phyloP scores from a whole-genome alignment of 225 moss, liverwort and hornwort genomes.

The Pseudoscleropodium purum region DNA sequence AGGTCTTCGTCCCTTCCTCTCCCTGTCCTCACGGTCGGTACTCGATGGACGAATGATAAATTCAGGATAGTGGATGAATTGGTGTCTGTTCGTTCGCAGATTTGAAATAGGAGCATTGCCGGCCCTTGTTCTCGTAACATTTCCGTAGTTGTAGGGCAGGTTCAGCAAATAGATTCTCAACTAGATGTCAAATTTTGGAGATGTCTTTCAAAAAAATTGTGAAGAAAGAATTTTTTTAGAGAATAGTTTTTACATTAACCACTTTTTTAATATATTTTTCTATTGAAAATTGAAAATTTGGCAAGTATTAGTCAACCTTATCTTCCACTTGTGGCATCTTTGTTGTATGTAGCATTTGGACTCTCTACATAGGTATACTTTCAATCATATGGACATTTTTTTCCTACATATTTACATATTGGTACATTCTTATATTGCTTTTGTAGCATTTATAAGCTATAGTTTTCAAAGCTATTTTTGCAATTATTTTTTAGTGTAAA shows the following conservation, averaged over 20 bases:
- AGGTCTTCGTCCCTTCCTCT: background rate
- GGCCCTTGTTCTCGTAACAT: background rate
- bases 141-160: background rate
- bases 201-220: background rate
- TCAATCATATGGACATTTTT: background rate
- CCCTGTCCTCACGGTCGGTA: background rate
- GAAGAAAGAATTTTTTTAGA: background rate
- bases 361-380: rapidly evolving
- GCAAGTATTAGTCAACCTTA: rapidly evolving
- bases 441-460: too few relatives aligned
- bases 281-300: background rate
- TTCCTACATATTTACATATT: too few relatives aligned
- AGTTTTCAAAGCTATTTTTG: too few relatives aligned
- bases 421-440: too few relatives aligned
- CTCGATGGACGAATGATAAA: background rate
- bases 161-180: background rate
- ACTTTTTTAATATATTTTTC: too few relatives aligned
- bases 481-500: too few relatives aligned
- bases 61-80: background rate
- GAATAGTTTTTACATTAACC: background rate
- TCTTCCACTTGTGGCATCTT: background rate
- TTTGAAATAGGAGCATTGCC: background rate
- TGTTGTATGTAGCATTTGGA: background rate
- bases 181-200: background rate
- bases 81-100: background rate